Evolutionary conservation across 495 filamentous ascomycete species (phyloP), one percentile per base, ranked within the genome.

Genomic region (Achaetomiella virescens): DNA sequence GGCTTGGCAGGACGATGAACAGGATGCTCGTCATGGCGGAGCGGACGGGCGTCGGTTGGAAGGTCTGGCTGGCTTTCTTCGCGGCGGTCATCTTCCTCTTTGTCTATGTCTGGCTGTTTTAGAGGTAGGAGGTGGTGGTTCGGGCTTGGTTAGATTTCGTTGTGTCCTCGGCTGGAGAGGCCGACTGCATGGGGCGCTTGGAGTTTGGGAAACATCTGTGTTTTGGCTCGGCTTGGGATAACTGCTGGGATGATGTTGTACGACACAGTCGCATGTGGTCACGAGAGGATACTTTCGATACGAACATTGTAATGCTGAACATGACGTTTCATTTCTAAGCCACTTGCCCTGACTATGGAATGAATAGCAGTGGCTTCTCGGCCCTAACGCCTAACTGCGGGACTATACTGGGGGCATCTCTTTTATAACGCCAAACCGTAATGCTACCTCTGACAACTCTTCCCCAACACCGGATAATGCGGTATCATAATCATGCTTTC

Each of bases 1-100:
- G 87, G 62, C 72, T 98, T 57, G 78, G 84, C 17, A 89, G 91
- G 38, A 97, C 95, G 38, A 97, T 98, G 93, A 96, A 89, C 64
- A 78, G 91, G 27, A 98, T 98, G 93, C 73, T 97, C 54, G 68
- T 90, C 55, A 97, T 98, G 93, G 95, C 93, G 5, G 85, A 96
- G 73, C 76, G 84, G 63, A 95, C 91, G 12, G 95, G 95, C 3
- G 84, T 98, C 25, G 87, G 90, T 57, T 98, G 93, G 93, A 88
- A 81, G 71, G 88, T 91, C 24, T 98, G 95, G 93, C 65, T 95
- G 45, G 78, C 71, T 18, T 97, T 98, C 71, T 95, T 98, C 64
- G 72, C 78, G 31, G 84, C 83, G 3, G 89, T 98, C 20, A 81
- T 85, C 52, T 60, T 89, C 15, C 56, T 96, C 47, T 98, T 98